A percentile compares a stretch with the other conserved stretches of the same genome.
Evolutionary conservation across 495 filamentous ascomycete species (phyloP).

Genomic region (Neurospora sp.): DNA sequence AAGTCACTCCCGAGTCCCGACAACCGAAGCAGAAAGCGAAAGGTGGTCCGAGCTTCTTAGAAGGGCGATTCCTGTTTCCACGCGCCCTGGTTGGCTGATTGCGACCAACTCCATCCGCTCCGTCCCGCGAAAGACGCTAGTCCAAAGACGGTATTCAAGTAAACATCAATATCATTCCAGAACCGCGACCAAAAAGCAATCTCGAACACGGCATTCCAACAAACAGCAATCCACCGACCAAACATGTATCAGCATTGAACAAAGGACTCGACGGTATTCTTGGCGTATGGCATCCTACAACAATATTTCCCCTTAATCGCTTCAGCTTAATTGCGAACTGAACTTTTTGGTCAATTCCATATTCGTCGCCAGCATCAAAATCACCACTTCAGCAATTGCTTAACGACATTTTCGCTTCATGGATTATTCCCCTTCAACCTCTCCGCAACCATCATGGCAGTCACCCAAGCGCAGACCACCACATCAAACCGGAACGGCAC

Average conservation of each 20-base stretch:
- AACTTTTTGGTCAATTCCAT: neutral
- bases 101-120: neutral
- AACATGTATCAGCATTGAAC: neutral
- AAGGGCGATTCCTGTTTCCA: neutral
- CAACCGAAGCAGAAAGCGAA: neutral
- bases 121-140: neutral
- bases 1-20: neutral
- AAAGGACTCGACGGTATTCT: neutral
- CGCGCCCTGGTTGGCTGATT: neutral
- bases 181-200: neutral
- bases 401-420: neutral
- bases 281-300: neutral
- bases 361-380: neutral
- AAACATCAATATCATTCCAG: slow-evolving; percentile 4
- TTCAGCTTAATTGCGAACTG: neutral
- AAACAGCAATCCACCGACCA: neutral
- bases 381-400: neutral
- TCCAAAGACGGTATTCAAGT: slow-evolving; percentile 13
- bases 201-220: neutral
- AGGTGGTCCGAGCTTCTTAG: neutral
- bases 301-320: neutral
- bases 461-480: neutral
- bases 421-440: neutral
- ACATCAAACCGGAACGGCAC: neutral
- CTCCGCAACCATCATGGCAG: neutral